Conservation (phyloP, 2,329 filamentous ascomycete genomes). For the Huntiella savannae region DNA sequence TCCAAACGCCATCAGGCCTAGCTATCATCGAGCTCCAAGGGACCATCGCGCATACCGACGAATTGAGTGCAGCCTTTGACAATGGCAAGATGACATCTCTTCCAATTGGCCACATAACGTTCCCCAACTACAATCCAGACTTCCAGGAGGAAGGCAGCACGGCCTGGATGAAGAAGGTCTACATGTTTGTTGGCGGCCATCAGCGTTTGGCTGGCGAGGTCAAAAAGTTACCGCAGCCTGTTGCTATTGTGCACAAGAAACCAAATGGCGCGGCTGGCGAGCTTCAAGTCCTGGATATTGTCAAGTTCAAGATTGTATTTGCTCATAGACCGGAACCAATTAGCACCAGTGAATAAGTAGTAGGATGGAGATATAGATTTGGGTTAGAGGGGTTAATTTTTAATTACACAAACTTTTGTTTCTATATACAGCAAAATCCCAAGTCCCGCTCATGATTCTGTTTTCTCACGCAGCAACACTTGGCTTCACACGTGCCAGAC, state of each 20-base stretch:
- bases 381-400: not conserved
- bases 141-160: slow-evolving; percentile 30
- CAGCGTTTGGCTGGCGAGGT: slow-evolving; percentile 80
- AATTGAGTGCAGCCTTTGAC: slow-evolving; percentile 29
- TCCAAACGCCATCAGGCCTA: slow-evolving; percentile 76
- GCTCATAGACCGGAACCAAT: slow-evolving; percentile 72
- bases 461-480: slow-evolving; percentile 14
- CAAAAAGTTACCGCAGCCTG: slow-evolving; percentile 60
- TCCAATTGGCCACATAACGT: slow-evolving; percentile 53
- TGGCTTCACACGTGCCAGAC: slow-evolving; percentile 59
- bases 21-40: slow-evolving; percentile 88
- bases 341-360: slow-evolving; percentile 18
- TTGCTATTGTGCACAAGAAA: slow-evolving; percentile 56
- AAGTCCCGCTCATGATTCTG: not conserved
- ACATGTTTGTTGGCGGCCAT: slow-evolving; percentile 74
- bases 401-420: not conserved
- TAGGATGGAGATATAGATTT: not conserved
- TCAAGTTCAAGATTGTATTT: slow-evolving; percentile 77
- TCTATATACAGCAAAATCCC: not conserved
- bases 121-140: slow-evolving; percentile 51
- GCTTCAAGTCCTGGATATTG: slow-evolving; percentile 70
- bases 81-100: slow-evolving; percentile 17
- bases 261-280: slow-evolving; percentile 19
- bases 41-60: slow-evolving; percentile 42
- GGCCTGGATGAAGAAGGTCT: slow-evolving; percentile 77